Base-by-base conservation (phyloP, 2,329 filamentous ascomycete genomes). In the Ascomycota sp. region DNA sequence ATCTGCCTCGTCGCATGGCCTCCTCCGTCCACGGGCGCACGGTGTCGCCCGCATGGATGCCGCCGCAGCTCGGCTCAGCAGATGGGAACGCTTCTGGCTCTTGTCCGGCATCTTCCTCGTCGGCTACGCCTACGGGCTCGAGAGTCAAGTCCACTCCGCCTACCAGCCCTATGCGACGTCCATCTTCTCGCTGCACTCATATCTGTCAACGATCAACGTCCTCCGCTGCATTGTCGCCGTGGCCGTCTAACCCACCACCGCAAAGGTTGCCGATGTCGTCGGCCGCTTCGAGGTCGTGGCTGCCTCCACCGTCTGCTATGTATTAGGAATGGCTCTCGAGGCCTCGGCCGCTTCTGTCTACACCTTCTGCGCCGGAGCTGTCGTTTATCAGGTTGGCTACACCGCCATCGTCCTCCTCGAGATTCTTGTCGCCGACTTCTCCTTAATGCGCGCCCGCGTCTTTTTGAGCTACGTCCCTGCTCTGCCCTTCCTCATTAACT, bases 401-500 rank as follows among this genome's bases (percentile, higher is more conserved):
- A 73, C 67, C 0, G 53, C 51, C 30, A 56, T 71, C 9, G 55
- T 69, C 3, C 48, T 74, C 22, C 53, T 72, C 4, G 67, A 74
- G 43, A 63, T 75, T 20, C 56, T 75, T 15, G 54, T 75, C 10
- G 68, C 62, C 13, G 69, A 75, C 38, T 56, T 67, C 10, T 69
- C 68, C 0, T 71, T 68, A 0, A 60, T 69, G 35, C 56, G 65
- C 5, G 61, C 65, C 4, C 65, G 69, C 34, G 52, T 74, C 2
- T 55, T 74, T 33, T 72, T 70, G 51, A 69, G 64, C 13, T 74
- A 69, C 31, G 51, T 75, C n/a, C 68, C 68, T 0, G 63, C 64
- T 0, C 43, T 61, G 3, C 69, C 69, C 0, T 72, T 69, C 39
- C 42, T 73, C 27, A 54, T 69, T 44, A 75, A 74, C 40, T 69